phyloP scores from a whole-genome alignment of 1,284 basidiomycete species.

The Rhodotorula sp. region DNA sequence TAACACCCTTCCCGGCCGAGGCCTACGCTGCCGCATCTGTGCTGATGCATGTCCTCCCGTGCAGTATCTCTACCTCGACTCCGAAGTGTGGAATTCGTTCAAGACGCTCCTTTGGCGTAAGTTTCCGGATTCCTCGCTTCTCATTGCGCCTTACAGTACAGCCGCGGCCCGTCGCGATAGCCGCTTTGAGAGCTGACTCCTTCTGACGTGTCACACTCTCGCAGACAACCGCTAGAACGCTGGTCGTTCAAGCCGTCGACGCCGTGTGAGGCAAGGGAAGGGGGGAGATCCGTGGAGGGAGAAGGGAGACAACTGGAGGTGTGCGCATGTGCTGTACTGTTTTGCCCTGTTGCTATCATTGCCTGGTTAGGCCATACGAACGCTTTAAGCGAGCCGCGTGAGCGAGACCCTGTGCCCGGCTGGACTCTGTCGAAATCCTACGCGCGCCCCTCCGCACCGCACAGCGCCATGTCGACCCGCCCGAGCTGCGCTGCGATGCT shows the following conservation, averaged over 20 bases:
- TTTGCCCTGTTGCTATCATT: background rate
- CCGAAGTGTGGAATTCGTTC: constrained; percentile 63
- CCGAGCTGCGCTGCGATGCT: background rate
- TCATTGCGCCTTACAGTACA: no score
- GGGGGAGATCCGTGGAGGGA: background rate
- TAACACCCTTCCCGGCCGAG: no score
- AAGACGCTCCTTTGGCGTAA: constrained; percentile 42
- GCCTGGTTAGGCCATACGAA: background rate
- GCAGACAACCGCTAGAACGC: constrained; percentile 34
- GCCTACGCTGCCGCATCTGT: no score
- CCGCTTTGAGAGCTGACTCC: no score
- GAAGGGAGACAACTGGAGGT: background rate
- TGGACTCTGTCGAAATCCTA: background rate
- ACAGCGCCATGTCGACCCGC: constrained; percentile 16
- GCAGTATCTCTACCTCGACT: constrained; percentile 74
- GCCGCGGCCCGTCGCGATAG: no score
- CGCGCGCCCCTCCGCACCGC: background rate
- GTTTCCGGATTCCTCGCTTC: background rate
- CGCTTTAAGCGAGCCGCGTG: background rate
- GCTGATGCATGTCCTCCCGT: constrained; percentile 12
- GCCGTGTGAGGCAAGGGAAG: no score
- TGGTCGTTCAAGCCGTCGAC: background rate
- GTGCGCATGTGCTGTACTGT: background rate
- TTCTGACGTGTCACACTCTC: no score
- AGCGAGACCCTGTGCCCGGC: no score